Evolutionary conservation across 75 land plant species (phyloP).

Genomic region (Picea sitchensis): DNA sequence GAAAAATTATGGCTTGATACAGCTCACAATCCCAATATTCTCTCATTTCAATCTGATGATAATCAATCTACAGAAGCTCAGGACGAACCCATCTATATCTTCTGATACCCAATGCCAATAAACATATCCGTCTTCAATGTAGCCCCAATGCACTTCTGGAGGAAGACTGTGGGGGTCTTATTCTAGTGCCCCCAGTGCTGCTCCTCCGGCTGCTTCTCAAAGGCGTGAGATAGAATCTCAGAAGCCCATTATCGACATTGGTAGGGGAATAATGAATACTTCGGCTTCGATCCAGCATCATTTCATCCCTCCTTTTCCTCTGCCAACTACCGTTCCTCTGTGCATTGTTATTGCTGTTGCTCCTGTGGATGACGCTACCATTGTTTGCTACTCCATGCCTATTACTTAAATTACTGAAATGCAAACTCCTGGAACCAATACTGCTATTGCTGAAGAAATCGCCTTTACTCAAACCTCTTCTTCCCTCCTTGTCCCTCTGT

Average conservation of each 20-base stretch:
- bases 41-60: neutral
- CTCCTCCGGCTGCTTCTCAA: slow-evolving; percentile 45
- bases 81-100: neutral
- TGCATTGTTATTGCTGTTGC: slow-evolving; percentile 15
- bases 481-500: slow-evolving; percentile 20
- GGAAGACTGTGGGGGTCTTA: slow-evolving; percentile 31
- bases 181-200: slow-evolving; percentile 11
- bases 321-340: slow-evolving; percentile 32
- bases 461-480: slow-evolving; percentile 28
- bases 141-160: slow-evolving; percentile 27
- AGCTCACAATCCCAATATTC: slow-evolving; percentile 8
- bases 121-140: slow-evolving; percentile 5
- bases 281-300: slow-evolving; percentile 51
- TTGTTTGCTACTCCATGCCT: slow-evolving; percentile 1
- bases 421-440: slow-evolving; percentile 53
- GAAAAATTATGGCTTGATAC: neutral
- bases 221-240: slow-evolving; percentile 64
- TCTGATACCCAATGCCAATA: slow-evolving; percentile 1
- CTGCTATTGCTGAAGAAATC: slow-evolving; percentile 54
- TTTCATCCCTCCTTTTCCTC: slow-evolving; percentile 35
- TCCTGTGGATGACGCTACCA: slow-evolving; percentile 8
- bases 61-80: neutral
- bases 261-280: slow-evolving; percentile 67
- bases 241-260: slow-evolving; percentile 41
- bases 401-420: slow-evolving; percentile 8